phyloP scores from a whole-genome alignment of 78 protist genomes.

The Dictyostelium citrinum region DNA sequence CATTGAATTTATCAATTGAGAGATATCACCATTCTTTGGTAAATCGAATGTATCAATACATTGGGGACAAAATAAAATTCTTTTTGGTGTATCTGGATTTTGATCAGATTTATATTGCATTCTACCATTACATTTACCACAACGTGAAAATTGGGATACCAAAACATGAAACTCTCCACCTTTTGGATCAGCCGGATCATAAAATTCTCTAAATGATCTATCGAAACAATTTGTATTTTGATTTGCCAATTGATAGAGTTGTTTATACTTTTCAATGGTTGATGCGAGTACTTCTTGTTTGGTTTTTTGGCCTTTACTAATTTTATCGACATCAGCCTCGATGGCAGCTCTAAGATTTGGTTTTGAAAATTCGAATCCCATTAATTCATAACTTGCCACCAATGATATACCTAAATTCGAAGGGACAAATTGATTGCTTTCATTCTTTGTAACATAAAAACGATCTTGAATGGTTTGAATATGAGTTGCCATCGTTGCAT shows the following conservation, averaged over 20 bases:
- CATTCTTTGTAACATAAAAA: conserved; percentile 81
- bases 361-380: conserved; percentile 90
- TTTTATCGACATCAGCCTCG: conserved; percentile 69
- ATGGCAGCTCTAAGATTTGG: conserved; percentile 87
- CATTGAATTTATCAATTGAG: neutral
- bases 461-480: conserved; percentile 92
- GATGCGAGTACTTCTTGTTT: conserved; percentile 55
- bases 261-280: conserved; percentile 43
- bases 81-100: neutral
- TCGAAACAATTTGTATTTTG: conserved; percentile 36
- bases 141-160: conserved; percentile 8
- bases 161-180: neutral
- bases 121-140: conserved; percentile 65
- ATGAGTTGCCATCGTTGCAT: conserved; percentile 99
- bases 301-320: conserved; percentile 42
- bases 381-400: conserved; percentile 88
- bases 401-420: conserved; percentile 93
- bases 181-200: neutral
- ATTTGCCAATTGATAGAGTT: conserved; percentile 32
- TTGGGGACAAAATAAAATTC: conserved; percentile 15
- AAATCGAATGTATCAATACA: conserved; percentile 13
- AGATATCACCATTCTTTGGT: conserved; percentile 36
- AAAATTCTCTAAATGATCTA: conserved; percentile 46
- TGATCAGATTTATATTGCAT: conserved; percentile 19
- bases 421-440: conserved; percentile 76